Base-by-base conservation (phyloP, 2,329 filamentous ascomycete species). In the Neopestalotiopsis sp. region DNA sequence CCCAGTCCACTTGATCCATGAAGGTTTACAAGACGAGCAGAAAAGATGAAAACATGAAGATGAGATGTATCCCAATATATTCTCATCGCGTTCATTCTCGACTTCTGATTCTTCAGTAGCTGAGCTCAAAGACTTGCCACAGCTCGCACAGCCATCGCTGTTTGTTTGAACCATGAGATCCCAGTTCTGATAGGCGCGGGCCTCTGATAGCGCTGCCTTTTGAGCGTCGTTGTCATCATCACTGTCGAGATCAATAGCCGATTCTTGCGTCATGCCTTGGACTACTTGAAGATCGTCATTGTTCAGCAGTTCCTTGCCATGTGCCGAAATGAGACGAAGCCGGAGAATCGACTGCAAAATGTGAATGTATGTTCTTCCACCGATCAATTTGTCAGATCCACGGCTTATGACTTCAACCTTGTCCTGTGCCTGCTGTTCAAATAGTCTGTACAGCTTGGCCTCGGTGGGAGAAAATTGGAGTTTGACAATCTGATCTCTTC, bases 331-430 rank as follows among this genome's bases (percentile, higher is more conserved):
- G 56, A 97, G 86, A 10, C 96, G 93, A 20, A 99, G 88, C 38
- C 95, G 92, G 72, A 97, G 87, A 76, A 99, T 97, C 4, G 94
- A 93, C 72, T 96, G 95, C 70, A 99, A 82, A 61, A 99, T 96
- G 74, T 97, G 94, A 61, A 96, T 95, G 76, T 97, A 98, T n/a
- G 93, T 92, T 73, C 92, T 94, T 57, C 95, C 95, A 56, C 92
- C 92, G 65, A 96, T 85, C 71, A 89, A 88, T 71, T 89, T 91
- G 66, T 88, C 89, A 73, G 87, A 82, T 61, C 83, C 85, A 17
- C 78, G 90, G 82, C 77, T 89, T 81, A 98, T 89, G 2, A 94
- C 90, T 70, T 91, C 89, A 73, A 98, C 91, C 75, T 95, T 91
- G 68, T 93, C 91, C 71, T 91, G 88, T 0, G 95, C 94, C 74